Base-by-base conservation (phyloP, 2,329 filamentous ascomycete species). In the Setomelanomma holmii region DNA sequence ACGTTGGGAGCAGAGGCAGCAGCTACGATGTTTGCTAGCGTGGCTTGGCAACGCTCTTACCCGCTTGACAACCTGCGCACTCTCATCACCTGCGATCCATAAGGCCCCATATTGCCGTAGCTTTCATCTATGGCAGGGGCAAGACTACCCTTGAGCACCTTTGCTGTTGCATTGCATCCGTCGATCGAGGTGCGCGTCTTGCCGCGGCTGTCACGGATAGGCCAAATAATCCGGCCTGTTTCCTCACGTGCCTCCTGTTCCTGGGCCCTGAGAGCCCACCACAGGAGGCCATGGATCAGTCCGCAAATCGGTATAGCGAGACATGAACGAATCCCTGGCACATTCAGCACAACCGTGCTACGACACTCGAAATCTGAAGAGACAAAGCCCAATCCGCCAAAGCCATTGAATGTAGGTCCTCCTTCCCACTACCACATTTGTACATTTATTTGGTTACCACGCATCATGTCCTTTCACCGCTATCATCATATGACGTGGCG, bases 241-340 rank as follows among this genome's bases (percentile, higher is more conserved):
- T 48, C 39, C 62, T 72, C 70, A 73, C 69, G 69, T 73, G 70
- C 69, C 44, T 66, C 57, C 2, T 64, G 49, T 53, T 64, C 57
- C 45, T 66, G 58, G 63, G 30, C 49, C 10, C 51, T 40, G 14
- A 30, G 27, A 30, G 27, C n/a, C n/a, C n/a, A n/a, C n/a, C n/a
- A n/a, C n/a, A n/a, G n/a, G n/a, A n/a, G n/a, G n/a, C n/a, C n/a
- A n/a, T n/a, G n/a, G n/a, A n/a, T n/a, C n/a, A n/a, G n/a, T n/a
- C n/a, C n/a, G n/a, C n/a, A n/a, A n/a, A n/a, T n/a, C n/a, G n/a
- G n/a, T n/a, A 36, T 36, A 57, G 42, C 19, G 43, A 30, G 36
- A 39, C 27, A 23, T 44, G 34, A 55, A 23, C 36, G 56, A 20
- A 43, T 27, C 24, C 23, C 38, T 30, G 36, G 55, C 22, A 46